These are phyloP conservation scores for Brettanomyces sp. DNA, from an alignment of 805 yeast genomes.

Conservation along the genomic window DNA sequence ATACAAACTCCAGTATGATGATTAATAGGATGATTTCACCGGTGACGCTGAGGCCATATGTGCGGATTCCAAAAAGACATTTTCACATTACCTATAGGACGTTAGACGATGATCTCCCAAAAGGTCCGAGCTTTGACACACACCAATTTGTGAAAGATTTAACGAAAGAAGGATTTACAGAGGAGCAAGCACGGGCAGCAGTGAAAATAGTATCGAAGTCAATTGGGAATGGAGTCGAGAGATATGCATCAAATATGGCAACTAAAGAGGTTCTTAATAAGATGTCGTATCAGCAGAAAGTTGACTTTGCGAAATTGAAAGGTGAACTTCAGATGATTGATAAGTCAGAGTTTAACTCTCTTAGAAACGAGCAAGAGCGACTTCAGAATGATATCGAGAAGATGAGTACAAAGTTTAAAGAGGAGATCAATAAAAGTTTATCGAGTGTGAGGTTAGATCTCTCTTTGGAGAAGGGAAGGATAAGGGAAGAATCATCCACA, in stretches of 20 bases:
- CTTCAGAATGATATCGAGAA: constrained; percentile 79
- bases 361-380: constrained; percentile 82
- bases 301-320: constrained; percentile 88
- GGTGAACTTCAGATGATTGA: constrained; percentile 88
- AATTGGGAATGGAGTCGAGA: constrained; percentile 68
- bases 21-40: too few species aligned
- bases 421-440: constrained; percentile 82
- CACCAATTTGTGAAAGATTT: constrained; percentile 61
- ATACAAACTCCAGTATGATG: too few species aligned
- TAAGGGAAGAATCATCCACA: constrained; percentile 85
- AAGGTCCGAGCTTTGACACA: constrained; percentile 54
- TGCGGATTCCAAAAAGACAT: neutral
- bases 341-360: constrained; percentile 69
- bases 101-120: neutral
- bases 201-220: constrained; percentile 66
- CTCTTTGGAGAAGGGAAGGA: constrained; percentile 89
- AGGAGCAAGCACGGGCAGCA: constrained; percentile 71
- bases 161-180: constrained; percentile 48
- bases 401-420: constrained; percentile 73
- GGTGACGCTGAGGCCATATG: neutral
- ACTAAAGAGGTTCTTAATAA: constrained; percentile 75
- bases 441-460: constrained; percentile 87
- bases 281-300: constrained; percentile 89
- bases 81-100: too few species aligned
- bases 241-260: constrained; percentile 71